These are phyloP conservation scores for Gentiana dahurica DNA, from an alignment of 257 asterid species.

Conservation along the genomic window DNA sequence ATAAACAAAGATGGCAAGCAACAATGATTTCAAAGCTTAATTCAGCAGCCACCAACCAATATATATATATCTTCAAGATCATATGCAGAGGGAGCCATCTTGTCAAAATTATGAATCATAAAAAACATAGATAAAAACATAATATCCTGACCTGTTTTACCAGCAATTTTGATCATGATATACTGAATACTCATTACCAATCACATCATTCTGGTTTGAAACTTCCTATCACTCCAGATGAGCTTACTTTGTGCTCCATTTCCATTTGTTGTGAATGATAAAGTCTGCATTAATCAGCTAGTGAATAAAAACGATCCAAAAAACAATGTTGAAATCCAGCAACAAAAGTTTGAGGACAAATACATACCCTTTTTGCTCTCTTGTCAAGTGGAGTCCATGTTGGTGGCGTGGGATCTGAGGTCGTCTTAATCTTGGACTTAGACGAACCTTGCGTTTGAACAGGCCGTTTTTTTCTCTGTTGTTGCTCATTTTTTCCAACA, in stretches of 20 bases:
- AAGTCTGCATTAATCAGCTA: conserved; percentile 46
- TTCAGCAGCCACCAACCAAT: no score
- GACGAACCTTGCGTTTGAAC: conserved; percentile 29
- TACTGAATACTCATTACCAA: neutral
- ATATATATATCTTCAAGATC: no score
- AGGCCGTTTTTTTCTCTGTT: conserved; percentile 43
- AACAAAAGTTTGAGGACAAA: conserved; percentile 3
- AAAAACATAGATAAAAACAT: no score
- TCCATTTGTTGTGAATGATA: conserved; percentile 68
- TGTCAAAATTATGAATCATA: no score
- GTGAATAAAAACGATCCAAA: conserved; percentile 12
- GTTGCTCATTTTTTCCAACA: conserved; percentile 34
- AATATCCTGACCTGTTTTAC: no score
- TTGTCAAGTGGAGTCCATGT: conserved; percentile 77
- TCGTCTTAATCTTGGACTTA: conserved; percentile 39
- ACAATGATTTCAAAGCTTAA: no score
- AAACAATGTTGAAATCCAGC: conserved; percentile 6
- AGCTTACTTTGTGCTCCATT: conserved; percentile 84
- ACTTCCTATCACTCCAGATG: conserved; percentile 55
- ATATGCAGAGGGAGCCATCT: no score
- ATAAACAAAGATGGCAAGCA: no score
- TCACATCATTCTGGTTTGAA: conserved; percentile 23
- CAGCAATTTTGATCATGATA: no score
- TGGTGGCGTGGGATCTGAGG: conserved; percentile 33
- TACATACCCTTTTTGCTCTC: conserved; percentile 68